These are phyloP conservation scores for Royoungia palumana DNA, from an alignment of 768 basidiomycete species.

Conservation along the genomic window DNA sequence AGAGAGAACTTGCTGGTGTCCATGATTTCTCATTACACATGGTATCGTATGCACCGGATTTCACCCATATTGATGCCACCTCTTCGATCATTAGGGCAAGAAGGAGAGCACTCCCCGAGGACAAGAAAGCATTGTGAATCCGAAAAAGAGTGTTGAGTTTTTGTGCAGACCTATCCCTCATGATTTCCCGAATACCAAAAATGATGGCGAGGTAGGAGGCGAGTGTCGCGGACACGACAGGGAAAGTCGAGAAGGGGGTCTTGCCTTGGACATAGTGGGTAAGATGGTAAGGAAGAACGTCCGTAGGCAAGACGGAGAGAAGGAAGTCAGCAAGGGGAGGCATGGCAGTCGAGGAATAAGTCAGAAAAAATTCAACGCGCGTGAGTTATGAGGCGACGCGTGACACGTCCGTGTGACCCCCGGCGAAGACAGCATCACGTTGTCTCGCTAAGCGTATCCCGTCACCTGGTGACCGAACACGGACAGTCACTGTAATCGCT, in stretches of 20 bases:
- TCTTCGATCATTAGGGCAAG: conserved; percentile 91
- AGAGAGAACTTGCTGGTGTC: conserved; percentile 68
- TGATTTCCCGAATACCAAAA: conserved; percentile 78
- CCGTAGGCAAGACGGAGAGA: conserved; percentile 52
- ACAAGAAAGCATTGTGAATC: conserved; percentile 86
- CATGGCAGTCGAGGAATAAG: conserved; percentile 45
- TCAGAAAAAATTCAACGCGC: conserved; percentile 16
- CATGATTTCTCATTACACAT: conserved; percentile 78
- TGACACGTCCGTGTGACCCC: conserved; percentile 24
- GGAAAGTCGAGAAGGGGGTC: conserved; percentile 58
- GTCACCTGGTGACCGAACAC: too few species aligned
- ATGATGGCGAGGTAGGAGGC: conserved; percentile 82
- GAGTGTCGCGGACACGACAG: conserved; percentile 67
- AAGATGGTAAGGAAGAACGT: conserved; percentile 35
- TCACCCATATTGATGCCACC: conserved; percentile 74
- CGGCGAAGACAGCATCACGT: too few species aligned
- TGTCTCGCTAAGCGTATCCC: too few species aligned
- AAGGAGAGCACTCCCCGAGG: conserved; percentile 77
- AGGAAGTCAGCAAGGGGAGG: conserved; percentile 72
- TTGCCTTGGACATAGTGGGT: conserved; percentile 51
- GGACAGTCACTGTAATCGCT: too few species aligned
- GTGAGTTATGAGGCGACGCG: conserved; percentile 30
- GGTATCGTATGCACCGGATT: conserved; percentile 66
- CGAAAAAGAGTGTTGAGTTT: conserved; percentile 85
- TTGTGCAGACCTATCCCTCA: conserved; percentile 72